Percentiles rank a stretch among this genome's conserved stretches.
Conservation (phyloP, 192 early-diverging fungal genomes). For the Coemansia sp. region DNA sequence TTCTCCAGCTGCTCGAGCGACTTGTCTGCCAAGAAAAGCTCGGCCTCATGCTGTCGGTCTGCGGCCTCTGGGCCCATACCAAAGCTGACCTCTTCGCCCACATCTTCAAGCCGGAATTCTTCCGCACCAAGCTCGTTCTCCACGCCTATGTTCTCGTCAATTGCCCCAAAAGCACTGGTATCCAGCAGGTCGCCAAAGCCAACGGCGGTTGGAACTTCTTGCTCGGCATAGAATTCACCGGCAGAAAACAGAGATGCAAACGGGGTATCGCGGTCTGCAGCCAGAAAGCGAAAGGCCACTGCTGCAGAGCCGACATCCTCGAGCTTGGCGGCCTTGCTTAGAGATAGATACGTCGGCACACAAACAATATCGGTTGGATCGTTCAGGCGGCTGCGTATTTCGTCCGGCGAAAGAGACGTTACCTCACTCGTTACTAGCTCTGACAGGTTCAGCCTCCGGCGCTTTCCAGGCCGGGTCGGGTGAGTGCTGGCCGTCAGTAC, state of each 20-base stretch:
- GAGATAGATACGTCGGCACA: slow-evolving; percentile 40
- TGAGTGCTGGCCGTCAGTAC: slow-evolving; percentile 21
- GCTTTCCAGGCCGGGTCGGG: slow-evolving; percentile 23
- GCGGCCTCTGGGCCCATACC: slow-evolving; percentile 22
- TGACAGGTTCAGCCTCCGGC: slow-evolving; percentile 39
- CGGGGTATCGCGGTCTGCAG: slow-evolving; percentile 8
- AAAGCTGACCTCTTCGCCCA: slow-evolving; percentile 33
- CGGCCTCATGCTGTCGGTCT: slow-evolving; percentile 26
- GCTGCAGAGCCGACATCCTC: slow-evolving; percentile 43
- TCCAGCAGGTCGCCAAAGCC: neutral
- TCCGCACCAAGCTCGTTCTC: slow-evolving; percentile 15
- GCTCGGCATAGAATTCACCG: slow-evolving; percentile 7
- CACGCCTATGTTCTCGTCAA: slow-evolving; percentile 1
- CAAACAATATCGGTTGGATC: slow-evolving; percentile 42
- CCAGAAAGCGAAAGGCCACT: slow-evolving; percentile 37
- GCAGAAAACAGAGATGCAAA: slow-evolving; percentile 36
- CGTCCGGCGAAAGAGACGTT: slow-evolving; percentile 34
- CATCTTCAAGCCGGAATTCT: slow-evolving; percentile 36
- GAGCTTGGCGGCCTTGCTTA: slow-evolving; percentile 19
- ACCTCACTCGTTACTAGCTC: slow-evolving; percentile 44
- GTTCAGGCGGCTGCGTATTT: slow-evolving; percentile 33
- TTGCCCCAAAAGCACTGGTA: slow-evolving; percentile 6
- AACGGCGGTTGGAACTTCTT: slow-evolving; percentile 17
- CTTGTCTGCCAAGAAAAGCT: slow-evolving; percentile 37
- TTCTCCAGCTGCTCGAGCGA: slow-evolving; percentile 49